Base-by-base conservation (phyloP, 2,329 filamentous ascomycete species). In the Fusarium multiceps region DNA sequence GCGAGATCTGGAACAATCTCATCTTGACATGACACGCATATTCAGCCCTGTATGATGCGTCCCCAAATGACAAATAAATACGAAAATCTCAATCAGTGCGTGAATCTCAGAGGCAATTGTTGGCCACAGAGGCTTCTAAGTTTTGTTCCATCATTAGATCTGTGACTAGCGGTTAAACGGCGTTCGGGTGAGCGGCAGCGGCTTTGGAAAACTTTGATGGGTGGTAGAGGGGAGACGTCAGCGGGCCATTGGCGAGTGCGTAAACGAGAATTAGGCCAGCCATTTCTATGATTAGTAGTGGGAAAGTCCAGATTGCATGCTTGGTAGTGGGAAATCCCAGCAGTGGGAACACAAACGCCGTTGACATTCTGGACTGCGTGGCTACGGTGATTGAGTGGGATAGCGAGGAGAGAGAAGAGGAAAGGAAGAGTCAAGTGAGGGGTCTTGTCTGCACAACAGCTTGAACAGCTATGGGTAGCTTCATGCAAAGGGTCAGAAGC, bases 11-110 rank as follows among this genome's bases (percentile, higher is more conserved):
- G 13, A 58, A 40, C 34, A 23, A 32, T 58, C 27, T 43, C 10
- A 10, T 28, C 28, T 40, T 16, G 30, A 40, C 9, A 40, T 40
- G 59, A 34, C 53, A 30, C 32, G 20, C 47, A 55, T 55, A 30
- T 21, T 55, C 48, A 63, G 57, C 60, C 60, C 34, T 63, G 59
- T 37, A 20, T 64, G 59, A 64, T 59, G 61, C 50, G 61, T 48
- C 60, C 14, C 20, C 7, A 7, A 46, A 27, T 7, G 9, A 37
- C 34, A n/a, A n/a, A 37, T 37, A n/a, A 37, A 37, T 37, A 37
- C 34, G 34, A 37, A 37, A 37, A 37, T 37, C 34, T 37, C 9
- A 37, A 37, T 37, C 8, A 37, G 2, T n/a, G 34, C 34, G 18
- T n/a, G 34, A n/a, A 37, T 37, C 34, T 37, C 34, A 37, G 34